Base-by-base conservation (phyloP, 306 rosid species). In the Astragalus membranaceus region DNA sequence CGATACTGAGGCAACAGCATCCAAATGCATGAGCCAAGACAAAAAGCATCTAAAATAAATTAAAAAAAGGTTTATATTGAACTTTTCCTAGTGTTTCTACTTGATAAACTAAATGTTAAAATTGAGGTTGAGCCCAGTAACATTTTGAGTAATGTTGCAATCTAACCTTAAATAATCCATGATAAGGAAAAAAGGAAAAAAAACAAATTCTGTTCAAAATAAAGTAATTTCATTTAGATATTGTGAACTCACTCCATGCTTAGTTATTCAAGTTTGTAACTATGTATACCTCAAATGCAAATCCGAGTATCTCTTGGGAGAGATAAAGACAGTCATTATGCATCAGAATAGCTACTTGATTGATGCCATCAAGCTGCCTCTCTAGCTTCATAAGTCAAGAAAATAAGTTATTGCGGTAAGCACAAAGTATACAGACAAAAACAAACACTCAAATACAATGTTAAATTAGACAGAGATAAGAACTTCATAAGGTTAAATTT, bases 271-370 rank as follows among this genome's bases (percentile, higher is more conserved):
- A 57, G 51, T 55, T n/a, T n/a, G n/a, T n/a, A n/a, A n/a, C n/a
- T n/a, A 39, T 85, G 48, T 36, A 42, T 88, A 94, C 98, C 97
- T 94, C 96, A 80, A 85, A 94, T 43, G 98, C 92, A 81, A 94
- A 84, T 65, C 92, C 98, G 67, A 87, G 95, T 74, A 87, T 83
- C 85, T 94, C 97, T 76, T 90, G 96, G 69, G 92, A 94, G 36
- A 90, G 75, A 85, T 85, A 87, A 32, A 94, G 92, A 82, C 97
- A 94, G 78, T 90, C 98, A 81, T 90, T 90, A 70, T 90, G 97
- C 89, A 94, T 80, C 79, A 94, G 89, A 67, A 85, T 88, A 60
- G 90, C 92, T 56, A 77, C 95, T 72, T 88, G 98, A 72, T 94
- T 90, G 88, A 94, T 80, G 80, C 90, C 70, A 73, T 83, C 84